Evolutionary conservation across 2,329 filamentous ascomycete genomes (phyloP), one percentile per base, ranked within the genome.

Genomic region (Aspergillus candidus): DNA sequence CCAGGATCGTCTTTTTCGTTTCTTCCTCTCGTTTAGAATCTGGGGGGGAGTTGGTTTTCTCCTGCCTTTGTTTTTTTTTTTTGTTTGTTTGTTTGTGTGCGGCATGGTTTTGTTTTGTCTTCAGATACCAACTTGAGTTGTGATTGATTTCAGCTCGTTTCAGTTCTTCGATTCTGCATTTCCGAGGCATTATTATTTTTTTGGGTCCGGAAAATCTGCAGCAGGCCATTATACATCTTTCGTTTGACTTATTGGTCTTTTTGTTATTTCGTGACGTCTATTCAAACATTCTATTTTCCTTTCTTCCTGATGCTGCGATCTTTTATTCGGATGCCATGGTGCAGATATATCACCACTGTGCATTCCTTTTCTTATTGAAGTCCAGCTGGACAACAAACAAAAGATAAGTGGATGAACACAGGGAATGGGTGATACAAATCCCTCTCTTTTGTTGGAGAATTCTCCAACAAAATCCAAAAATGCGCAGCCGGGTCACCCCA

Each of bases 11-110:
- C 44, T 44, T 49, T 50, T 46, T 51, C 43, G 35, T 55, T 59
- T 60, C 52, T 54, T 63, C 60, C 60, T 61, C 60, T 67, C 62
- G 60, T 54, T 65, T 46, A 65, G 62, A 63, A 56, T 57, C 46
- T 52, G 50, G 54, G 57, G 57, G 57, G 18, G 18, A 60, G 56
- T 59, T 53, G 53, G 51, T 52, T 52, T 46, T 54, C 49, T 27
- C 18, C 54, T 50, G 43, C 54, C 59, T 54, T 50, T 44, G 47
- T 46, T 53, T 50, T 44, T 50, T 44, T 48, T 46, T 53, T 50
- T 44, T 48, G 48, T 47, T 41, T 36, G 12, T 47, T 41, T 41
- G 7, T 51, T 38, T 43, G 49, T 36, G 12, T 47, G 40, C 38
- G 41, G 35, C 41, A 42, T 52, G 35, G 40, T 41, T 47, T 43